phyloP scores from a whole-genome alignment of 768 basidiomycete genomes.

The Russula vinacea region DNA sequence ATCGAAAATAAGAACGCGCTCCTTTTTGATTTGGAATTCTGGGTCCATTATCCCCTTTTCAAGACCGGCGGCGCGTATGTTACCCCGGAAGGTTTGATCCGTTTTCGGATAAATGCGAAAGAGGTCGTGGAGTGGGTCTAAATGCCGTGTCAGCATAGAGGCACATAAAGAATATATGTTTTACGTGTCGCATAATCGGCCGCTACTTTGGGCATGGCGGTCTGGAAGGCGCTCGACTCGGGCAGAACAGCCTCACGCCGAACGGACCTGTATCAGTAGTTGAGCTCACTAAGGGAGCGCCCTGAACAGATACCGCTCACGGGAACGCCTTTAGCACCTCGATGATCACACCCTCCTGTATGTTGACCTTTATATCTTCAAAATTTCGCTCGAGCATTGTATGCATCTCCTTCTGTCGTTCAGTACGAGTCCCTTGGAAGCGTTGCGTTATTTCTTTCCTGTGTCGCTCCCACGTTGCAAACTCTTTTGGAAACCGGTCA shows the following conservation, averaged over 20 bases:
- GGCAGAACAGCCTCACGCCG: constrained; percentile 2
- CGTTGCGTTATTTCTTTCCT: neutral
- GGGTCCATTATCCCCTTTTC: neutral
- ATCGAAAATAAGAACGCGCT: constrained; percentile 3
- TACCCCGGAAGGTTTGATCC: neutral
- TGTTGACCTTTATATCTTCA: neutral
- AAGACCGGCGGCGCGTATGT: constrained; percentile 2
- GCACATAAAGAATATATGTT: too few relatives aligned
- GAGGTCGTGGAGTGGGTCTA: constrained; percentile 12
- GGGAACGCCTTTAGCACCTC: constrained; percentile 15
- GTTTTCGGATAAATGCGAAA: constrained; percentile 13
- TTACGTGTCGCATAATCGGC: neutral
- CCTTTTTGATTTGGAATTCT: constrained; percentile 11
- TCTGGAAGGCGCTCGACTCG: neutral
- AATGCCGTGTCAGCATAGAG: neutral
- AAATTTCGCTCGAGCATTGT: neutral
- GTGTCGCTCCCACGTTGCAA: neutral
- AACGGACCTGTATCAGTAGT: constrained; percentile 2
- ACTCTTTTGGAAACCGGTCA: constrained; percentile 5
- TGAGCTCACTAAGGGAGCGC: too few relatives aligned
- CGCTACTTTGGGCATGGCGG: neutral
- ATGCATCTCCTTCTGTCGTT: constrained; percentile 2
- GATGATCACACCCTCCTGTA: constrained; percentile 3
- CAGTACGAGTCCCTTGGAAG: neutral
- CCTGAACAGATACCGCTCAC: neutral